These are phyloP conservation scores for Cardamine chenopodiifolia DNA, from an alignment of 345 rosid genomes.

Conservation along the genomic window DNA sequence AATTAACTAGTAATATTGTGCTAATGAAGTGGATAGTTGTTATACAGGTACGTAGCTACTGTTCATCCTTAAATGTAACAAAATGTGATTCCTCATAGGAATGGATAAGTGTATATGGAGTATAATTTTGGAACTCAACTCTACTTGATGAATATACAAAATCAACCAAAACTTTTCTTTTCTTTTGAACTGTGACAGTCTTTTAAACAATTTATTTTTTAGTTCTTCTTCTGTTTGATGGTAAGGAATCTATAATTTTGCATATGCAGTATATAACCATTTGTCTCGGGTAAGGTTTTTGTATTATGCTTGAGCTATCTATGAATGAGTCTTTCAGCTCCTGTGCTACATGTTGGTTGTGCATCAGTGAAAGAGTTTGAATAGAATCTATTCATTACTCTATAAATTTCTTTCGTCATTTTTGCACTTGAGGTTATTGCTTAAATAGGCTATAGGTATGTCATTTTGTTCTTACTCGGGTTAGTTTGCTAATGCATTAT, in stretches of 20 bases:
- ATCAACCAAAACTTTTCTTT: conserved; percentile 1
- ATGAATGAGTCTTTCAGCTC: conserved; percentile 50
- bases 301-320: neutral
- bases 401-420: neutral
- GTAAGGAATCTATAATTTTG: conserved; percentile 11
- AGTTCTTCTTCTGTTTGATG: conserved; percentile 20
- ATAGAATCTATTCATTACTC: neutral
- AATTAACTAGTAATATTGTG: conserved; percentile 10
- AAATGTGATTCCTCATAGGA: conserved; percentile 6
- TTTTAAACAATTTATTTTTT: conserved; percentile 7
- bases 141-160: conserved; percentile 9
- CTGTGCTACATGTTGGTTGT: conserved; percentile 38
- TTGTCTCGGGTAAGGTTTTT: neutral
- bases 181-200: neutral
- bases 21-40: conserved; percentile 26
- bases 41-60: conserved; percentile 17
- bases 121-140: conserved; percentile 5
- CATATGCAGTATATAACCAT: neutral
- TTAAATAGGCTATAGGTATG: neutral
- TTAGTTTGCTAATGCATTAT: conserved; percentile 7
- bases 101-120: conserved; percentile 20
- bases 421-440: neutral
- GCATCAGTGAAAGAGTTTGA: neutral
- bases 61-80: conserved; percentile 32
- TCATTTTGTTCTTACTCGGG: neutral